Base-by-base conservation (phyloP, 257 asterid genomes). In the Primulina huaijiensis region DNA sequence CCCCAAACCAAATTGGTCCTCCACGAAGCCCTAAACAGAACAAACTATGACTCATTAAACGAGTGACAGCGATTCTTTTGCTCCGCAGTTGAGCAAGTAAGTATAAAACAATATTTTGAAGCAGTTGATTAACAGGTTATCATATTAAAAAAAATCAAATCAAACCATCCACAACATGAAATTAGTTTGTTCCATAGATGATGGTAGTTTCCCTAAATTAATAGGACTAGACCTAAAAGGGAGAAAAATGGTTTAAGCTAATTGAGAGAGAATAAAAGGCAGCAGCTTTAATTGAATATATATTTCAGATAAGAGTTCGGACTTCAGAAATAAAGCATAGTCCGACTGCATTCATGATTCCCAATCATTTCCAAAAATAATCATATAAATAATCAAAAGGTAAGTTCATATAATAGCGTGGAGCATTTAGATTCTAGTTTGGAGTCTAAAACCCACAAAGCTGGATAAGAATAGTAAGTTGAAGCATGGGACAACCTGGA, bases 1-100 rank as follows among this genome's bases (percentile, higher is more conserved):
- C 38, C 99, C 99, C 74, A 94, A 81, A 68, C 99, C 99, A 86
- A 94, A 94, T 79, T 94, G 99, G 77, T 94, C 99, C 80, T 46
- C 55, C 55, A 46, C 55, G 14, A 46, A 94, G 70, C 99, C 99
- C 99, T 92, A 79, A 65, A 43, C 65, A 65, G 46, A 62, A 74
- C 27, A 60, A 69, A 27, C 11, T 16, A 52, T 19, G 69, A 72
- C 33, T 64, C 37, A 68, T 61, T 23, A 67, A 68, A 65, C 38
- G 2, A 14, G 55, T 46, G 19, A 4, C n/a, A 40, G 29, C 2
- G 3, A 4, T 16, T 46, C 55, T 46, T 46, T 46, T 46, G 19
- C 55, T 46, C 7, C 55, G 14, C 62, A 56, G 73, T 21, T 40
- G 50, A 17, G 67, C 73, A 59, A 62, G 73, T 63, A 66, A n/a